Conservation (phyloP, 2,329 filamentous ascomycete species). For the Fusarium lateritium region DNA sequence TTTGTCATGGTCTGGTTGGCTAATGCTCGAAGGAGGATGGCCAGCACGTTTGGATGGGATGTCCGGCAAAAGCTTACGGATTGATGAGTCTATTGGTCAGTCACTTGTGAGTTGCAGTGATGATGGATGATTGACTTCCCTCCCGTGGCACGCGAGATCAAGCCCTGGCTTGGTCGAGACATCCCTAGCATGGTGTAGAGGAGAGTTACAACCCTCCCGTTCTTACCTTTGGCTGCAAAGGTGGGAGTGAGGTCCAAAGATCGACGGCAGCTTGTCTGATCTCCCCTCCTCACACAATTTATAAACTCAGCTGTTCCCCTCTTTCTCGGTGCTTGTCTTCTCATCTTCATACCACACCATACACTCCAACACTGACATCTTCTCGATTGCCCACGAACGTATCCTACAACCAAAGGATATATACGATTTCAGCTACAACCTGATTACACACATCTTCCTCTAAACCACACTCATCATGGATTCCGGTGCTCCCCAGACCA, state of each 20-base stretch:
- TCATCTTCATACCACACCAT: neutral
- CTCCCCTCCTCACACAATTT: constrained; percentile 22
- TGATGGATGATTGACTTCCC: constrained; percentile 38
- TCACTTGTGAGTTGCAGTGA: constrained; percentile 17
- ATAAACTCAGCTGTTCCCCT: constrained; percentile 29
- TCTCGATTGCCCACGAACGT: neutral
- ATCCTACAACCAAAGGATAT: constrained; percentile 9
- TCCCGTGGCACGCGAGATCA: constrained; percentile 37
- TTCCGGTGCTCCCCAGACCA: constrained; percentile 48
- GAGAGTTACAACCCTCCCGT: constrained; percentile 13
- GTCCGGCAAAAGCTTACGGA: constrained; percentile 35
- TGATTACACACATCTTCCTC: neutral
- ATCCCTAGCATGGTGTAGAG: constrained; percentile 9
- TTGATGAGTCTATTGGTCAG: constrained; percentile 25
- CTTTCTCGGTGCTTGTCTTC: neutral
- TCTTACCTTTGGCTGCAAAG: constrained; percentile 21
- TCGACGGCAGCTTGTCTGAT: constrained; percentile 33
- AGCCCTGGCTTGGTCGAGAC: constrained; percentile 27
- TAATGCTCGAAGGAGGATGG: constrained; percentile 35
- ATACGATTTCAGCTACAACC: neutral
- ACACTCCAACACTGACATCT: neutral
- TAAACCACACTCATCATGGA: constrained; percentile 47
- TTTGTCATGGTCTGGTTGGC: constrained; percentile 40
- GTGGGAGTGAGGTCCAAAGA: constrained; percentile 12
- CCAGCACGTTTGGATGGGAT: constrained; percentile 32